A percentile compares a stretch with the other conserved stretches of the same genome.
These are phyloP conservation scores for Cinchona pubescens DNA, from an alignment of 257 asterid genomes.

Conservation along the genomic window DNA sequence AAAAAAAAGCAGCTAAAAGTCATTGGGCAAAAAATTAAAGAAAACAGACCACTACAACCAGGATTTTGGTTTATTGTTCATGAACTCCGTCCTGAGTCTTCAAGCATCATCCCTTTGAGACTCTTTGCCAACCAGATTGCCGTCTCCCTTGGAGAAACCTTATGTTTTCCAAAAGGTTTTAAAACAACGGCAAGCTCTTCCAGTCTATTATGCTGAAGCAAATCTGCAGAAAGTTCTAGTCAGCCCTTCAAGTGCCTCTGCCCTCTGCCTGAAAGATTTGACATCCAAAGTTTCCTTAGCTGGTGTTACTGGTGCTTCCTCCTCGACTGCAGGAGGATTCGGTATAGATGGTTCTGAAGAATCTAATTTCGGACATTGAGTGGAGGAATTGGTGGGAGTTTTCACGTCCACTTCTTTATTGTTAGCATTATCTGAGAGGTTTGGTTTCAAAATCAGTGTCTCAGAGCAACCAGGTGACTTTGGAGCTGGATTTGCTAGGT, in stretches of 20 bases:
- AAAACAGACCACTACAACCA: not conserved
- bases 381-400: conserved; percentile 22
- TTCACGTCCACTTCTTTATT: conserved; percentile 51
- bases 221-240: conserved; percentile 89
- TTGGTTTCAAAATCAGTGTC: conserved; percentile 28
- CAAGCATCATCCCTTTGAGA: conserved; percentile 93
- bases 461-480: conserved; percentile 34
- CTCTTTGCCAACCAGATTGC: conserved; percentile 97
- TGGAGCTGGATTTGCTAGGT: conserved; percentile 34
- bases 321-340: conserved; percentile 31
- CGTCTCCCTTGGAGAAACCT: conserved; percentile 97
- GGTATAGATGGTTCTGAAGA: conserved; percentile 36
- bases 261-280: conserved; percentile 80
- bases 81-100: conserved; percentile 56
- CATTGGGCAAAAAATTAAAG: conserved; percentile 6
- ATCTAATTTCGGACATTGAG: conserved; percentile 24
- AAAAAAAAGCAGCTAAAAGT: too few relatives aligned
- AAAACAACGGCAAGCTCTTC: conserved; percentile 83
- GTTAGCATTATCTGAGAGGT: conserved; percentile 31
- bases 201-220: conserved; percentile 80
- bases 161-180: conserved; percentile 91
- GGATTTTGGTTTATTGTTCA: conserved; percentile 23
- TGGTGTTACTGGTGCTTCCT: conserved; percentile 47
- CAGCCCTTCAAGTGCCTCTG: conserved; percentile 97
- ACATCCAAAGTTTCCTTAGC: conserved; percentile 70